phyloP scores from a whole-genome alignment of 208 protist species.

The Naegleria fowleri region DNA sequence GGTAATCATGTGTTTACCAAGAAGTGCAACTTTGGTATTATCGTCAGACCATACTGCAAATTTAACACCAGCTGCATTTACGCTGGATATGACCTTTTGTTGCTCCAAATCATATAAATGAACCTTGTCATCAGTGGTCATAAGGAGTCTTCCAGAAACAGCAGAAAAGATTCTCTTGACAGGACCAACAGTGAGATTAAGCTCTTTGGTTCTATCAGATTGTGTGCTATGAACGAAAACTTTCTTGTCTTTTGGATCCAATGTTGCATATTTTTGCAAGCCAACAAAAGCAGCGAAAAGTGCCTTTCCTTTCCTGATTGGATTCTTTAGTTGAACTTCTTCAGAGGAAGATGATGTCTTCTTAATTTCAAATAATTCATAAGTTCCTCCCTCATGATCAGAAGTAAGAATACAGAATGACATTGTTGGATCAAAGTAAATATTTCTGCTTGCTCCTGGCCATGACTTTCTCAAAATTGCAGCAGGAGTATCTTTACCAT shows the following conservation, averaged over 20 bases:
- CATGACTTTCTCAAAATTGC: not conserved
- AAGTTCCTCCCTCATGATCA: not conserved
- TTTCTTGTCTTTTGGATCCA: conserved; percentile 65
- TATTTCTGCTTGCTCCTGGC: not conserved
- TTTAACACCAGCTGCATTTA: conserved; percentile 55
- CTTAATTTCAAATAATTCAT: conserved; percentile 20
- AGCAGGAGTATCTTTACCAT: not conserved
- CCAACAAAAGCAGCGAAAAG: not conserved
- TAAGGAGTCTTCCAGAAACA: conserved; percentile 64
- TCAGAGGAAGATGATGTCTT: not conserved
- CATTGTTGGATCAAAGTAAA: not conserved
- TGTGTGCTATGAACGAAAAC: conserved; percentile 74
- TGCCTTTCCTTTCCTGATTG: not conserved
- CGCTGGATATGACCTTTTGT: conserved; percentile 53
- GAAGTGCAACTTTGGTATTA: conserved; percentile 75
- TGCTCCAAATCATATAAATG: conserved; percentile 90
- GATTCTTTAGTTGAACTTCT: not conserved
- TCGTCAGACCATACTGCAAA: conserved; percentile 90
- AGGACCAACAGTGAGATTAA: conserved; percentile 48
- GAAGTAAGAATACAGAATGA: not conserved
- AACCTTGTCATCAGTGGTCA: conserved; percentile 69
- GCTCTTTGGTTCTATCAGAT: conserved; percentile 64
- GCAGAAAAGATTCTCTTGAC: conserved; percentile 67
- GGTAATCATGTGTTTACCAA: conserved; percentile 75
- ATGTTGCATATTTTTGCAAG: conserved; percentile 80